Conservation (phyloP, 2,329 filamentous ascomycete species). For the Scytalidium sp. region DNA sequence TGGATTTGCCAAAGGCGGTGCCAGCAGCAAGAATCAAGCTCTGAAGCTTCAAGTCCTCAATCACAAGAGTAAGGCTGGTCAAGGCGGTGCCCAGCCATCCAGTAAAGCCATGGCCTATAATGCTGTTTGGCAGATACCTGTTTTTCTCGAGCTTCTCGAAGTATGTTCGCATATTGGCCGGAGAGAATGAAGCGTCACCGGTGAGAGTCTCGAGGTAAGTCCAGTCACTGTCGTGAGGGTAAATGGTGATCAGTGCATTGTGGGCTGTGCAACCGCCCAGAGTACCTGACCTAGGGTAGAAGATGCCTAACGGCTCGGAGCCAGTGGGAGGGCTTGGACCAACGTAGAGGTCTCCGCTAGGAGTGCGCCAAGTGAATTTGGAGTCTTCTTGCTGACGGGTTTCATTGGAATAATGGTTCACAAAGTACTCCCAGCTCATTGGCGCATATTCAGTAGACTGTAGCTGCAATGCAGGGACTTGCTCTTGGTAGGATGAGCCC, state of each 20-base stretch:
- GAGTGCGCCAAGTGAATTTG: conserved; percentile 43
- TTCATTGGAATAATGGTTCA: conserved; percentile 47
- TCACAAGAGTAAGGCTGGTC: conserved; percentile 6
- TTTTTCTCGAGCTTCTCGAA: conserved; percentile 41
- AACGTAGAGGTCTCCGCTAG: conserved; percentile 15
- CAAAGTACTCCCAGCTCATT: conserved; percentile 51
- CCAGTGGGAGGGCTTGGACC: conserved; percentile 18
- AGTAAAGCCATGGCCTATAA: conserved; percentile 38
- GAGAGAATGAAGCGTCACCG: conserved; percentile 39
- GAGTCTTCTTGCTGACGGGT: conserved; percentile 40
- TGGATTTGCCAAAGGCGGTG: conserved; percentile 10
- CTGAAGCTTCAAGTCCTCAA: conserved; percentile 14
- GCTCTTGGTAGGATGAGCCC: conserved; percentile 35
- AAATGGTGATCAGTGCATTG: conserved; percentile 13
- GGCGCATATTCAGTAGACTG: conserved; percentile 42
- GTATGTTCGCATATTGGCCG: conserved; percentile 37
- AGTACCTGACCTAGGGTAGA: conserved; percentile 22
- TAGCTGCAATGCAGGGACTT: conserved; percentile 45
- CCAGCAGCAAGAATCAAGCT: conserved; percentile 16
- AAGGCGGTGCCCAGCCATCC: conserved; percentile 30
- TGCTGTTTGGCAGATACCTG: conserved; percentile 35
- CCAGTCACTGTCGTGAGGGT: conserved; percentile 15
- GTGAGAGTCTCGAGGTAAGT: conserved; percentile 31
- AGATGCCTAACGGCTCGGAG: conserved; percentile 16
- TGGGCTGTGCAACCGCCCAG: conserved; percentile 20